Evolutionary conservation across 768 basidiomycete genomes (phyloP), one percentile per base, ranked within the genome.

Genomic region (Agrocybe praecox): DNA sequence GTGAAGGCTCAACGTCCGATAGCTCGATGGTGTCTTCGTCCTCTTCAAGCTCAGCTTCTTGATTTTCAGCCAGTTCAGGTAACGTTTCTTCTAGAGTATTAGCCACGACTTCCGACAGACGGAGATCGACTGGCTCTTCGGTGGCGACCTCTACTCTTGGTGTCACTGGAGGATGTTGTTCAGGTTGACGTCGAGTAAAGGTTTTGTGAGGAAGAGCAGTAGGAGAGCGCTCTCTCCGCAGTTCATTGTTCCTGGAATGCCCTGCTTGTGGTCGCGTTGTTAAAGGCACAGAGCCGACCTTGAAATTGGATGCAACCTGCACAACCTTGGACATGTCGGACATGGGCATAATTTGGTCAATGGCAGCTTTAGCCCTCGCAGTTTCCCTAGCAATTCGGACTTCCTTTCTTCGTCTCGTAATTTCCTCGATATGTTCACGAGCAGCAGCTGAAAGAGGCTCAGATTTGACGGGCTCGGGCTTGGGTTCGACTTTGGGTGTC

Each of bases 361-460:
- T 14, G 14, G 52, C 42, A 1, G 47, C 32, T 6, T 53, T 36
- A 33, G 52, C 48, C 22, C 19, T 33, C 10, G 49, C 55, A 9
- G 61, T 57, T 55, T 68, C 62, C 23, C 64, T 55, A 14, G 66
- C 64, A 2, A 66, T 48, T 55, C 70, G 67, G 2, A 49, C 57
- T 19, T 59, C 65, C 26, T 61, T 49, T 55, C 68, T 53, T 14
- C 51, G 48, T n/a, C 52, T 42, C 34, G 56, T 57, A 17, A 53
- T 14, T 11, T 23, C 46, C 0, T 44, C 52, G 15, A 57, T 49
- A 9, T 56, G 57, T 49, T 56, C 59, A 6, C 10, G 47, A 2
- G 44, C 46, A 21, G 36, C 15, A 26, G 56, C 18, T 22, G 52
- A 26, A 43, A 45, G 34, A 17, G 21, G 50, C 23, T 51, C 50